These are phyloP conservation scores for Colletotrichum tanaceti DNA, from an alignment of 2,329 filamentous ascomycete species.

Conservation along the genomic window DNA sequence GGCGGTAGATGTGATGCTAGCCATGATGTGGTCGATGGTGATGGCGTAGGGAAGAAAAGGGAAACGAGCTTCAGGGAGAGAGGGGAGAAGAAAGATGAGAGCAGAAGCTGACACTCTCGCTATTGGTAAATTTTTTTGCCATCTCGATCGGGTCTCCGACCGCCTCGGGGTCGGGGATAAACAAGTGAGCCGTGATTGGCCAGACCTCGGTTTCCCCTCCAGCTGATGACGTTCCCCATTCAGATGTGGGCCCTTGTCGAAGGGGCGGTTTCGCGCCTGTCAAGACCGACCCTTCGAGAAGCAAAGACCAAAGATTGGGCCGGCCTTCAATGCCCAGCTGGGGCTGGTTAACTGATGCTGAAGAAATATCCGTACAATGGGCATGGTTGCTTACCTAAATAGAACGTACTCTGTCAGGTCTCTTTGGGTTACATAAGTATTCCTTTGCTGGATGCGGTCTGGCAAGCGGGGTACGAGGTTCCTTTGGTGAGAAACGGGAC, in stretches of 20 bases:
- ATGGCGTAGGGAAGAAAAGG: conserved; percentile 39
- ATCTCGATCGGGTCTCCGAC: conserved; percentile 28
- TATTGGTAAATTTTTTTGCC: conserved; percentile 24
- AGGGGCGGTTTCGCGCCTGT: conserved; percentile 22
- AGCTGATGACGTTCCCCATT: conserved; percentile 34
- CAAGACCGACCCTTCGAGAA: conserved; percentile 5
- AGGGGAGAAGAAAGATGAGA: conserved; percentile 37
- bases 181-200: conserved; percentile 26
- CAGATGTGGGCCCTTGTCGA: conserved; percentile 6
- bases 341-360: background rate
- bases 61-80: conserved; percentile 39
- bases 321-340: conserved; percentile 2
- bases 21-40: conserved; percentile 60
- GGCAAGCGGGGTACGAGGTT: conserved; percentile 28
- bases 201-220: background rate
- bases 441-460: conserved; percentile 18
- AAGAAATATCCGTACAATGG: background rate
- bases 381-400: conserved; percentile 26
- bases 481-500: conserved; percentile 6
- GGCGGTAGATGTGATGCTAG: conserved; percentile 73
- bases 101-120: conserved; percentile 9
- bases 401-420: conserved; percentile 14
- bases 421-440: conserved; percentile 17
- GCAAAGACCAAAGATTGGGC: conserved; percentile 11
- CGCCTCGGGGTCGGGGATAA: conserved; percentile 37